Evolutionary conservation across 345 rosid species (phyloP).

Genomic region (Boechera stricta): DNA sequence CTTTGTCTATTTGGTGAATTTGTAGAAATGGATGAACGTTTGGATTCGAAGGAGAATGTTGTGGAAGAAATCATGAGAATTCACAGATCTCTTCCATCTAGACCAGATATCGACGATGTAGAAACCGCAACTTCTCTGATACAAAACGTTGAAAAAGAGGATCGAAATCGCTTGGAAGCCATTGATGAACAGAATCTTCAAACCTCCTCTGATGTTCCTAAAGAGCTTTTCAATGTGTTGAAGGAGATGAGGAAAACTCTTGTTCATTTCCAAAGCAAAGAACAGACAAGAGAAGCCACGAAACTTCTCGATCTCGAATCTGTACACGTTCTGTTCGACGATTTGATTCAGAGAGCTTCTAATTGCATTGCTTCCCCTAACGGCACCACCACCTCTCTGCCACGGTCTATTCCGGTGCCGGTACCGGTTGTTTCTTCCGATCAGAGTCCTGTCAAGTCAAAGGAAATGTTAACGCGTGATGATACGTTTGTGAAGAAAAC

Average conservation of each 20-base stretch:
- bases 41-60: constrained; percentile 57
- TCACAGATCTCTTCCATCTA: constrained; percentile 75
- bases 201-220: constrained; percentile 57
- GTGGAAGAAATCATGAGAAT: constrained; percentile 88
- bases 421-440: constrained; percentile 45
- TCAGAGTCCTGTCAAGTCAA: constrained; percentile 44
- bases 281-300: constrained; percentile 75
- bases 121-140: constrained; percentile 75
- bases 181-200: constrained; percentile 57
- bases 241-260: constrained; percentile 74
- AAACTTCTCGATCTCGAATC: constrained; percentile 80
- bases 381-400: background rate
- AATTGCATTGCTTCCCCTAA: constrained; percentile 58
- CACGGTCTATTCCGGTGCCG: background rate
- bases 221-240: constrained; percentile 69
- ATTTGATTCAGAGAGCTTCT: constrained; percentile 83
- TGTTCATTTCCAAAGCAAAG: constrained; percentile 63
- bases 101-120: constrained; percentile 81
- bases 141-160: constrained; percentile 76
- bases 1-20: background rate
- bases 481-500: constrained; percentile 71
- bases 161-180: constrained; percentile 66
- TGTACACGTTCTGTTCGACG: constrained; percentile 72
- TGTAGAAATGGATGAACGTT: constrained; percentile 47
- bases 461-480: constrained; percentile 61